Evolutionary conservation across 805 yeast species (phyloP).

Genomic region (Ogataea pignaliae): DNA sequence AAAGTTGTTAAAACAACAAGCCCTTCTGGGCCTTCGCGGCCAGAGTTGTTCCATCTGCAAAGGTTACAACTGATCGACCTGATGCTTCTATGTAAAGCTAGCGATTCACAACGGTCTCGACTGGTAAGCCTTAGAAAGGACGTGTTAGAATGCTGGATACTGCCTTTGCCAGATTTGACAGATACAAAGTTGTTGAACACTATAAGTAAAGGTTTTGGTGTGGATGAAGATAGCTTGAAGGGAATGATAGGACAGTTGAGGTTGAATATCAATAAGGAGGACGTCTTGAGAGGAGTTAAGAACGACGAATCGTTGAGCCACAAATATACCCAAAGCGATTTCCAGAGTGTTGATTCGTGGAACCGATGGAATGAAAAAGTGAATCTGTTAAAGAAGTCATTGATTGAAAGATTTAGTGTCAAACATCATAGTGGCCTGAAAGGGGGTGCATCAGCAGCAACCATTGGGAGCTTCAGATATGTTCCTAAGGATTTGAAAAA

Average conservation of each 20-base stretch:
- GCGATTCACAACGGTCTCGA: conserved; percentile 10
- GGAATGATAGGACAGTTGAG: conserved; percentile 9
- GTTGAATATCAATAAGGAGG: conserved; percentile 8
- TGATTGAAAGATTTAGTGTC: conserved; percentile 2
- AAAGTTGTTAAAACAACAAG: conserved; percentile 1
- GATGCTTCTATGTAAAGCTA: conserved; percentile 13
- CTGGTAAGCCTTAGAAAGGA: conserved; percentile 8
- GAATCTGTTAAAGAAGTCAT: background rate
- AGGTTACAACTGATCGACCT: conserved; percentile 16
- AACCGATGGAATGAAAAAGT: conserved; percentile 9
- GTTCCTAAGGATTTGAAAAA: conserved; percentile 15
- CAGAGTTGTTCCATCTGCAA: conserved; percentile 2
- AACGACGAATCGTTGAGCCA: conserved; percentile 5
- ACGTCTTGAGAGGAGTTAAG: conserved; percentile 7
- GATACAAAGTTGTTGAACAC: conserved; percentile 5
- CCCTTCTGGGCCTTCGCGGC: conserved; percentile 4
- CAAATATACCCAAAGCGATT: conserved; percentile 9
- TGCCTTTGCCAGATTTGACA: conserved; percentile 12
- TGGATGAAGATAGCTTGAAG: conserved; percentile 3
- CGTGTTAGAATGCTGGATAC: conserved; percentile 7
- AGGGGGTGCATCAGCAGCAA: background rate
- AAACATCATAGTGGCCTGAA: background rate
- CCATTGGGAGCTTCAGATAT: conserved; percentile 2
- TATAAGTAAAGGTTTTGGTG: conserved; percentile 9
- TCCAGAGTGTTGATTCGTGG: conserved; percentile 9